These are phyloP conservation scores for Ceratocystis albifundus DNA, from an alignment of 2,329 filamentous ascomycete genomes.

Conservation along the genomic window DNA sequence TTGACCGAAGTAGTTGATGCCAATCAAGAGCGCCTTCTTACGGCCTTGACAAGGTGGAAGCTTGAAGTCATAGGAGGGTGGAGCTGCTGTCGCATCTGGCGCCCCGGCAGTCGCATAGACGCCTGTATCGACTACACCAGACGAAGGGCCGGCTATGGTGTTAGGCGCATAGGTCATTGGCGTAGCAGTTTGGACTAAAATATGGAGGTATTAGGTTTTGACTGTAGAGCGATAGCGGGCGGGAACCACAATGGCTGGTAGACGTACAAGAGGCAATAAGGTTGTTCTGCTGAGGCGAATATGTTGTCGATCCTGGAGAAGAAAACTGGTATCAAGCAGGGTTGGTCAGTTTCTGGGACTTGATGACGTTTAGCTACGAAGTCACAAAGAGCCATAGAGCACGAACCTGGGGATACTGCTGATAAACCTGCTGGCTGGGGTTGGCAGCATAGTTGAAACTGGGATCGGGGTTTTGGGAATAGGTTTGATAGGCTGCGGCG, in stretches of 20 bases:
- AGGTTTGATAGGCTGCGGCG: slow-evolving; percentile 1
- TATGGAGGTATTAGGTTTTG: slow-evolving; percentile 31
- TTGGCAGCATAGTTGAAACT: neutral
- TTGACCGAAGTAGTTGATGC: slow-evolving; percentile 94
- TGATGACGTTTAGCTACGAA: neutral
- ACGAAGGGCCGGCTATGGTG: neutral
- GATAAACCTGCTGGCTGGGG: slow-evolving; percentile 30
- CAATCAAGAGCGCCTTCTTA: slow-evolving; percentile 80
- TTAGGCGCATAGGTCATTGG: slow-evolving; percentile 4
- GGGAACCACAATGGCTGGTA: neutral
- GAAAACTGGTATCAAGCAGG: neutral
- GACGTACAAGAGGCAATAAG: slow-evolving; percentile 2
- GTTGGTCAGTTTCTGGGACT: neutral
- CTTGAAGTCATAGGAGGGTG: neutral
- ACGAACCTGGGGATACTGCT: slow-evolving; percentile 45
- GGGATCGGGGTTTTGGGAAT: neutral
- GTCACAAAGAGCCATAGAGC: neutral
- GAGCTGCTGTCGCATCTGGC: slow-evolving; percentile 47
- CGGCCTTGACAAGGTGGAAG: slow-evolving; percentile 57
- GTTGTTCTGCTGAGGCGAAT: slow-evolving; percentile 15
- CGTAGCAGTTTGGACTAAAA: neutral
- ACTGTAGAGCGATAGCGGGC: neutral
- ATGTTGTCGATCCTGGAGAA: slow-evolving; percentile 11
- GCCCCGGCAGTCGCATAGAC: neutral
- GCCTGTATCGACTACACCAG: slow-evolving; percentile 53